Percentiles rank a stretch among this genome's conserved stretches.
These are phyloP conservation scores for Cutaneotrichosporon sp. DNA, from an alignment of 1,284 basidiomycete species.

Conservation along the genomic window DNA sequence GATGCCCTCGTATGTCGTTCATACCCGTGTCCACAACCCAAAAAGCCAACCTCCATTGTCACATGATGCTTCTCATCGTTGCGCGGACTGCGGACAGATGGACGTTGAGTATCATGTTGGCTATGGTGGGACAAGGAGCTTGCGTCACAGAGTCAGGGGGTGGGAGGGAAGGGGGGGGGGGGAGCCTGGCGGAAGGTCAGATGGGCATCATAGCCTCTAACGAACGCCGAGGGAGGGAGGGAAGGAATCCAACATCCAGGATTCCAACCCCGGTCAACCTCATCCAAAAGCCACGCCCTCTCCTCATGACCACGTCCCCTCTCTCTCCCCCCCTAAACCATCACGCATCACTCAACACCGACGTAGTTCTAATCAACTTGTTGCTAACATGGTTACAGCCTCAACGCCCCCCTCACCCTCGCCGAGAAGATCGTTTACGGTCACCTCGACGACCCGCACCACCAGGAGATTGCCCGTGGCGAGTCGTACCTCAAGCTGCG, in stretches of 20 bases:
- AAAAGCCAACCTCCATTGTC: too few species aligned
- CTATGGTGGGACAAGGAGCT: background rate
- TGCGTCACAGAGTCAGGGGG: background rate
- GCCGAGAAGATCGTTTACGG: constrained; percentile 98
- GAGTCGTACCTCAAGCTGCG: constrained; percentile 85
- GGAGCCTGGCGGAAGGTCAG: background rate
- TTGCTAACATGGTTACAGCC: background rate
- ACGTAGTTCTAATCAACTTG: background rate
- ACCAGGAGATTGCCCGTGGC: constrained; percentile 64
- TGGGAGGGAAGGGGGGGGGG: background rate
- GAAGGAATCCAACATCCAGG: too few species aligned
- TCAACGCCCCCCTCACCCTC: constrained; percentile 63
- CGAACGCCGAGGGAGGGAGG: too few species aligned
- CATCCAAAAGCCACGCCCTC: too few species aligned
- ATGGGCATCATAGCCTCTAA: background rate
- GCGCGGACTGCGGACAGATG: too few species aligned
- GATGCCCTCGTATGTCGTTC: too few species aligned
- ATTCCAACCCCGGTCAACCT: too few species aligned
- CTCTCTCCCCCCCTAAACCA: background rate
- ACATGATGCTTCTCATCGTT: too few species aligned
- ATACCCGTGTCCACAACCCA: too few species aligned
- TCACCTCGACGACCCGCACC: constrained; percentile 79
- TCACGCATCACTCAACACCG: too few species aligned
- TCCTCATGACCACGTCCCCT: background rate
- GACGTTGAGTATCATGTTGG: background rate